phyloP scores from a whole-genome alignment of 805 yeast species.

The Hanseniaspora nectarophila region DNA sequence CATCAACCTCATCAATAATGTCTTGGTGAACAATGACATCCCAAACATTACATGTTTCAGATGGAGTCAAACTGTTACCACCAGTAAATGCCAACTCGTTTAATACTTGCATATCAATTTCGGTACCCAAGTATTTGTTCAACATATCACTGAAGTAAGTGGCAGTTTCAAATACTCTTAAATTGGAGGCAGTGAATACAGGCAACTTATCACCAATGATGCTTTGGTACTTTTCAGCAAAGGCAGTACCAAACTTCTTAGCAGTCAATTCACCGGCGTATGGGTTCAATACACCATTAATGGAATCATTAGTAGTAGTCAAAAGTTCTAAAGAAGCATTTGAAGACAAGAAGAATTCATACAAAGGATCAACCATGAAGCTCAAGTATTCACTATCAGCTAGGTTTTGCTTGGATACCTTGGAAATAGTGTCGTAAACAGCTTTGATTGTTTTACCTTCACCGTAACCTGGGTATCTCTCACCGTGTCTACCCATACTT shows the following conservation, averaged over 20 bases:
- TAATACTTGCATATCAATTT: constrained; percentile 29
- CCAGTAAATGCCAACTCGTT: constrained; percentile 36
- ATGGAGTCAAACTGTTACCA: constrained; percentile 41
- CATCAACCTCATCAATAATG: constrained; percentile 18
- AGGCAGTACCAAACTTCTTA: constrained; percentile 34
- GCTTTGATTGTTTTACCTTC: constrained; percentile 20
- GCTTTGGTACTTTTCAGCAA: constrained; percentile 34
- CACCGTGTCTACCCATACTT: constrained; percentile 66
- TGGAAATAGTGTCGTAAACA: constrained; percentile 17
- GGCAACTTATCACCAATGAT: constrained; percentile 33
- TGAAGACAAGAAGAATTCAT: constrained; percentile 36
- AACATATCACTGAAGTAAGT: constrained; percentile 39
- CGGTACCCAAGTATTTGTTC: constrained; percentile 33
- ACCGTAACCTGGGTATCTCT: constrained; percentile 52
- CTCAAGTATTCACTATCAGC: constrained; percentile 34
- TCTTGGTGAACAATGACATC: constrained; percentile 21
- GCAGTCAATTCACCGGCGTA: constrained; percentile 40
- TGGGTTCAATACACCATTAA: constrained; percentile 23
- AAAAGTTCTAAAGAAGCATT: constrained; percentile 34
- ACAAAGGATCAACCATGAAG: constrained; percentile 37
- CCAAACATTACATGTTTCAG: constrained; percentile 34
- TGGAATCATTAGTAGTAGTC: constrained; percentile 24
- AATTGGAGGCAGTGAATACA: constrained; percentile 40
- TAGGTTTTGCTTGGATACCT: constrained; percentile 29
- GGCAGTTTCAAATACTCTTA: constrained; percentile 40